Evolutionary conservation across 805 yeast genomes (phyloP), one percentile per base, ranked within the genome.

Genomic region (Myxozyma mucilagina): DNA sequence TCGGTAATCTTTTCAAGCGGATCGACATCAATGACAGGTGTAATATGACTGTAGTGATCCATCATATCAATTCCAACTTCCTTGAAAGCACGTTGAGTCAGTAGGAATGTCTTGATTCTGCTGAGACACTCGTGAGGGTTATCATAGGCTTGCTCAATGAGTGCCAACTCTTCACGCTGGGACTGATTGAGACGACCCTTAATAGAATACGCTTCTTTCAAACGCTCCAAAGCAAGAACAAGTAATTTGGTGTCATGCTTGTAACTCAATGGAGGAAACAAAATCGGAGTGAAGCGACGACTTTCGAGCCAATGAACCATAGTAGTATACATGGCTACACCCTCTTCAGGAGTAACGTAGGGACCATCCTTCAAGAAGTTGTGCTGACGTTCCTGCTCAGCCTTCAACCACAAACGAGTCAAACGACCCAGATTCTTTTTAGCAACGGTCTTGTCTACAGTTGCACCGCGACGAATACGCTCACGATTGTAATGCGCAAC

Each of bases 101-200:
- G 76, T 50, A 94, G 75, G 47, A 86, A 85, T 68, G 87, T 87
- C 74, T 94, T 94, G 58, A 94, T 83, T 64, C 97, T 82, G 14
- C 87, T 87, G 60, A 94, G 77, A 63, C 92, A 87, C 70, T 96
- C 98, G 72, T 91, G 96, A 0, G 99, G 99, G 68, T 90, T 90
- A 70, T 94, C 99, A 72, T 90, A 94, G 0, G 98, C 98, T 70
- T 91, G 96, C 71, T 94, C 99, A 50, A 94, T 90, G 63, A 93
- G 77, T 0, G 97, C 94, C 62, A 94, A 76, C 69, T 94, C 99
- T 74, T 93, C 97, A 65, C 97, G 80, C 73, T 94, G 97, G 8
- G 87, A 78, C 5, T 96, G 86, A 68, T 90, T 93, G 65, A 94
- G 76, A 60, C 97, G 78, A 1, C 90, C 87, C 67, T 86, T 84